Percentiles rank a stretch among this genome's conserved stretches.
These are phyloP conservation scores for Alternaria gansuensis DNA, from an alignment of 2,329 filamentous ascomycete genomes.

Conservation along the genomic window DNA sequence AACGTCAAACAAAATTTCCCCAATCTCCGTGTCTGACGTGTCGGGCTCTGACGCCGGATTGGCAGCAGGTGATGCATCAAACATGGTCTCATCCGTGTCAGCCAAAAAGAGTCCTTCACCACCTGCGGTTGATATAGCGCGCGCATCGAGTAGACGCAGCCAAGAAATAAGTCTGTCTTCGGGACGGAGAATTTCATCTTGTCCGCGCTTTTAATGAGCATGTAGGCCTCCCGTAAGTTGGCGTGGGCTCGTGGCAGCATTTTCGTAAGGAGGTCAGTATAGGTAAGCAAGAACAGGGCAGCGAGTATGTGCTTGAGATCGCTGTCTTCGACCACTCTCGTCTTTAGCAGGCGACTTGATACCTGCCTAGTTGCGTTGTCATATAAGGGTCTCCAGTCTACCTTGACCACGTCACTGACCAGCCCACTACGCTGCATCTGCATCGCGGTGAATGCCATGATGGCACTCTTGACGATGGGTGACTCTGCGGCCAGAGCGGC, in stretches of 20 bases:
- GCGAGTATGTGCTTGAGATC: slow-evolving; percentile 58
- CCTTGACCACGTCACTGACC: slow-evolving; percentile 43
- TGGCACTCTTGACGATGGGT: slow-evolving; percentile 59
- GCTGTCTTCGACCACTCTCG: slow-evolving; percentile 22
- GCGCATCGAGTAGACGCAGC: slow-evolving; percentile 65
- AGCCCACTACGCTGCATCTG: slow-evolving; percentile 50
- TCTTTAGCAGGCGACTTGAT: slow-evolving; percentile 29
- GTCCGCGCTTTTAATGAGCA: slow-evolving; percentile 53
- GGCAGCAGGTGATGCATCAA: slow-evolving; percentile 58
- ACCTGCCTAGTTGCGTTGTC: slow-evolving; percentile 44
- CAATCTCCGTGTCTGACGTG: slow-evolving; percentile 48
- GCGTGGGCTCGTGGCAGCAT: slow-evolving; percentile 39
- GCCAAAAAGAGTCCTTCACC: slow-evolving; percentile 64
- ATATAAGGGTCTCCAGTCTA: slow-evolving; percentile 47
- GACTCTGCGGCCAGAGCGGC: slow-evolving; percentile 60
- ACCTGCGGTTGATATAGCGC: slow-evolving; percentile 63
- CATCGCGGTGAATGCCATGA: slow-evolving; percentile 63
- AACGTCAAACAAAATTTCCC: slow-evolving; percentile 64
- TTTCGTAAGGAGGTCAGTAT: slow-evolving; percentile 56
- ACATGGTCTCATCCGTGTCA: slow-evolving; percentile 59
- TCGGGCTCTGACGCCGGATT: slow-evolving; percentile 42
- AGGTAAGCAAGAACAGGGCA: slow-evolving; percentile 64
- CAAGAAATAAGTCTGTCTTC: slow-evolving; percentile 63
- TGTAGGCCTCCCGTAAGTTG: slow-evolving; percentile 62
- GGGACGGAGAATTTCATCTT: slow-evolving; percentile 37